Conservation (phyloP, 495 filamentous ascomycete genomes). For the Penicillium malachiteum region DNA sequence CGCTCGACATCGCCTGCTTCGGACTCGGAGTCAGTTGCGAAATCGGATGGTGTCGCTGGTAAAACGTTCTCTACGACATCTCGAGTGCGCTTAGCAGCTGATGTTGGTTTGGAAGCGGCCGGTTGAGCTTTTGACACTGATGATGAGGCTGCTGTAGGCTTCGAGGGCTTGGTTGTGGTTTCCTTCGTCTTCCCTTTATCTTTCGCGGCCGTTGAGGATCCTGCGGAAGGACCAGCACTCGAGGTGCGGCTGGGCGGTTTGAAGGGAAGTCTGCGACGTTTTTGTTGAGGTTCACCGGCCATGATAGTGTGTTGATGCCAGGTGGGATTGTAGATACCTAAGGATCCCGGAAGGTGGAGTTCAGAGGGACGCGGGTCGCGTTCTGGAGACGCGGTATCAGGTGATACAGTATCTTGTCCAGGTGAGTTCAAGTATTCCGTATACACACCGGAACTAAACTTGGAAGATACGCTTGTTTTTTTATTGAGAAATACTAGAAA, state of each 20-base stretch:
- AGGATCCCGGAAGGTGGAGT: not conserved
- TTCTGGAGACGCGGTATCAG: conserved; percentile 33
- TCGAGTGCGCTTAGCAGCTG: conserved; percentile 6
- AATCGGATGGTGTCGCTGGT: conserved; percentile 15
- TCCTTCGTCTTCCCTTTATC: conserved; percentile 21
- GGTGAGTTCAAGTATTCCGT: no score
- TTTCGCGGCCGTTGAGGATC: conserved; percentile 8
- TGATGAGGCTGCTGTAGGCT: conserved; percentile 9
- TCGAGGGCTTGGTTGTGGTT: conserved; percentile 13
- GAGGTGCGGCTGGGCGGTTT: conserved; percentile 47
- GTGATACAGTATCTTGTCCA: conserved; percentile 20
- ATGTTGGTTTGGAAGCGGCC: conserved; percentile 10
- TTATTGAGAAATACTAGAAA: no score
- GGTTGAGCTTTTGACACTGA: conserved; percentile 15
- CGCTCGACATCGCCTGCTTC: conserved; percentile 17
- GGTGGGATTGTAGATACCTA: not conserved
- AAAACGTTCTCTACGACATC: conserved; percentile 11
- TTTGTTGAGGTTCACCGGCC: conserved; percentile 40
- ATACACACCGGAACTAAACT: no score
- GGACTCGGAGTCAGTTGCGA: conserved; percentile 25
- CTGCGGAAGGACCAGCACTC: conserved; percentile 21
- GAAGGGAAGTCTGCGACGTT: conserved; percentile 48
- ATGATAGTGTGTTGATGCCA: conserved; percentile 18
- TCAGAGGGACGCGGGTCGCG: conserved; percentile 3
- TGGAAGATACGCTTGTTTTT: no score